A percentile compares a stretch with the other conserved stretches of the same genome.
phyloP scores from a whole-genome alignment of 768 basidiomycete genomes.

The Rhizopogon roseolus region DNA sequence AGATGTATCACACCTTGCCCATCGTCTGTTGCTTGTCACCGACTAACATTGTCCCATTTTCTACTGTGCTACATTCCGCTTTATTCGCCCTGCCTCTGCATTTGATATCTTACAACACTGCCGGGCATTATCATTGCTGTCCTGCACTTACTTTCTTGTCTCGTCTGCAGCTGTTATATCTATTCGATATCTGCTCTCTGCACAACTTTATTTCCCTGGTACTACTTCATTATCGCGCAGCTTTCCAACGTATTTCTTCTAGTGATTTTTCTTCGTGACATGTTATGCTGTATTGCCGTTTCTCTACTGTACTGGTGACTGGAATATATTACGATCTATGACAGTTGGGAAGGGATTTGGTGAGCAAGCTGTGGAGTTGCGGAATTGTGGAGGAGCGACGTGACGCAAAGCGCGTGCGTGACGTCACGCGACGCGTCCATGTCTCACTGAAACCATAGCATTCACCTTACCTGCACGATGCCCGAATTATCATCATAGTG shows the following conservation, averaged over 20 bases:
- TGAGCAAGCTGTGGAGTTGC: no score
- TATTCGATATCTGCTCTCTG: slow-evolving; percentile 6
- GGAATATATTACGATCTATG: neutral
- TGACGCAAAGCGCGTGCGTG: slow-evolving; percentile 15
- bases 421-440: slow-evolving; percentile 25
- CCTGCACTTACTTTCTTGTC: slow-evolving; percentile 12
- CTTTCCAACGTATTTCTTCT: slow-evolving; percentile 10
- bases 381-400: neutral
- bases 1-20: neutral
- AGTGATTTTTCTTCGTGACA: slow-evolving; percentile 4
- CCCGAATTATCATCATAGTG: slow-evolving; percentile 48
- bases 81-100: slow-evolving; percentile 3
- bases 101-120: slow-evolving; percentile 24
- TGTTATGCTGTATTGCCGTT: slow-evolving; percentile 23
- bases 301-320: neutral
- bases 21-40: neutral
- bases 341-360: no score
- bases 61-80: neutral
- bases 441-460: neutral
- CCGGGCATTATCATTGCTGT: slow-evolving; percentile 15
- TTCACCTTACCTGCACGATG: slow-evolving; percentile 22
- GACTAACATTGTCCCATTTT: neutral
- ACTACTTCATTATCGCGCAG: neutral
- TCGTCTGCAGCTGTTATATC: slow-evolving; percentile 7
- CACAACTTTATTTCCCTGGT: slow-evolving; percentile 1